Evolutionary conservation across 306 rosid species (phyloP).

Genomic region (Cicer arietinum): DNA sequence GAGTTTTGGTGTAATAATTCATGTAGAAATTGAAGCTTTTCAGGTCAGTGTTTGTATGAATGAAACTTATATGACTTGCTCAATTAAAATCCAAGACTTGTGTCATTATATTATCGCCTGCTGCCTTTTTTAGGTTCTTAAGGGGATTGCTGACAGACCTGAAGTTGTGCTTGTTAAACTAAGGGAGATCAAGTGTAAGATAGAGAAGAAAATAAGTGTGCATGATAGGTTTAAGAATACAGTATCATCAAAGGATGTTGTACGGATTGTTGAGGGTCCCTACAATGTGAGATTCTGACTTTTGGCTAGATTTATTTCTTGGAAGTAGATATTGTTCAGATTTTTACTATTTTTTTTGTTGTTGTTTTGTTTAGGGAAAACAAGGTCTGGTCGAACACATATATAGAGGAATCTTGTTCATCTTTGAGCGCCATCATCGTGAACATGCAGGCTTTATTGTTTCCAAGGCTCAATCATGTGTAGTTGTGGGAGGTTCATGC

Average conservation of each 20-base stretch:
- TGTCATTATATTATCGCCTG: constrained; percentile 28
- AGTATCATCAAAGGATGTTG: constrained; percentile 82
- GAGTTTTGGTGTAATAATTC: constrained; percentile 92
- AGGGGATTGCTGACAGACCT: constrained; percentile 86
- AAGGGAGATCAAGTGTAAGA: constrained; percentile 88
- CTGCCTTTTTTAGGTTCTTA: constrained; percentile 73
- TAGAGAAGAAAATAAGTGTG: constrained; percentile 79
- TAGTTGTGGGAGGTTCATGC: constrained; percentile 95
- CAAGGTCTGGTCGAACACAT: constrained; percentile 99
- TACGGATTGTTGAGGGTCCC: constrained; percentile 87
- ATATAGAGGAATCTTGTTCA: constrained; percentile 82
- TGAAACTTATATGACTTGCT: not conserved
- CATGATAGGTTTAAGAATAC: constrained; percentile 81
- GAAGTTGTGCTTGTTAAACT: constrained; percentile 81
- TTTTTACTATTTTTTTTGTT: not conserved
- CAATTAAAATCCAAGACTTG: not conserved
- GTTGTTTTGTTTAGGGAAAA: constrained; percentile 69
- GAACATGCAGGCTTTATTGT: constrained; percentile 98
- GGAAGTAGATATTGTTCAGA: constrained; percentile 29
- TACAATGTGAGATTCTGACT: constrained; percentile 68
- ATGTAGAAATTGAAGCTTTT: constrained; percentile 96
- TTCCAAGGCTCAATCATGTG: constrained; percentile 86
- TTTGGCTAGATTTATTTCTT: constrained; percentile 37
- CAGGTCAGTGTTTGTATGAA: constrained; percentile 60
- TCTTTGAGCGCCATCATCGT: constrained; percentile 93